Conservation (phyloP, 2,329 filamentous ascomycete genomes). For the Xylariaceae sp. region DNA sequence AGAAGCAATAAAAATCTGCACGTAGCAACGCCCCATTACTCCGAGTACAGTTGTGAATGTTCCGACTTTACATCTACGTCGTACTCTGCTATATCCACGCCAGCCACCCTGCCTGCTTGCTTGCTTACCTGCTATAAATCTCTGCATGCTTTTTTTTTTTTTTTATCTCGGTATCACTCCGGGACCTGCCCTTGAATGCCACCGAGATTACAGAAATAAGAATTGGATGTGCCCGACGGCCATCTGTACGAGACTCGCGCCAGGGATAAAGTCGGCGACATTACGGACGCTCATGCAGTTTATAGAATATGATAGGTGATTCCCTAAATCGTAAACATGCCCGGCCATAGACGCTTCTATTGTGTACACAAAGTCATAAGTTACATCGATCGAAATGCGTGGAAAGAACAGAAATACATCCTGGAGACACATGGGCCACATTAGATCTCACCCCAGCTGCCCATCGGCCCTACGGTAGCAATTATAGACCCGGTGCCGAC, state of each 20-base stretch:
- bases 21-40: too few species aligned
- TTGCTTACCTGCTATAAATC: too few species aligned
- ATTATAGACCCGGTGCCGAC: slow-evolving; percentile 70
- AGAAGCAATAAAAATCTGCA: too few species aligned
- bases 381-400: slow-evolving; percentile 12
- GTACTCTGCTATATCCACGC: too few species aligned
- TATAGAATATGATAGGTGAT: not conserved
- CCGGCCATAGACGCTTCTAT: slow-evolving; percentile 5
- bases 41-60: too few species aligned
- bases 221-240: not conserved
- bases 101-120: too few species aligned
- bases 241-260: not conserved
- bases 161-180: slow-evolving; percentile 20
- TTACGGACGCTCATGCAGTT: slow-evolving; percentile 5
- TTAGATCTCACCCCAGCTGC: slow-evolving; percentile 70
- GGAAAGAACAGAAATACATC: slow-evolving; percentile 5
- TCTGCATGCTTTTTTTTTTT: too few species aligned
- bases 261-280: slow-evolving; percentile 6
- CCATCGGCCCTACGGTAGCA: slow-evolving; percentile 61
- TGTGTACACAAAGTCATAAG: not conserved
- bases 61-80: too few species aligned
- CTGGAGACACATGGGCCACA: slow-evolving; percentile 29
- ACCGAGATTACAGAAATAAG: slow-evolving; percentile 7
- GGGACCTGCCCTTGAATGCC: slow-evolving; percentile 10
- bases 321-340: too few species aligned